These are phyloP conservation scores for Chlorella variabilis DNA, from an alignment of 163 green algal genomes.

Conservation along the genomic window DNA sequence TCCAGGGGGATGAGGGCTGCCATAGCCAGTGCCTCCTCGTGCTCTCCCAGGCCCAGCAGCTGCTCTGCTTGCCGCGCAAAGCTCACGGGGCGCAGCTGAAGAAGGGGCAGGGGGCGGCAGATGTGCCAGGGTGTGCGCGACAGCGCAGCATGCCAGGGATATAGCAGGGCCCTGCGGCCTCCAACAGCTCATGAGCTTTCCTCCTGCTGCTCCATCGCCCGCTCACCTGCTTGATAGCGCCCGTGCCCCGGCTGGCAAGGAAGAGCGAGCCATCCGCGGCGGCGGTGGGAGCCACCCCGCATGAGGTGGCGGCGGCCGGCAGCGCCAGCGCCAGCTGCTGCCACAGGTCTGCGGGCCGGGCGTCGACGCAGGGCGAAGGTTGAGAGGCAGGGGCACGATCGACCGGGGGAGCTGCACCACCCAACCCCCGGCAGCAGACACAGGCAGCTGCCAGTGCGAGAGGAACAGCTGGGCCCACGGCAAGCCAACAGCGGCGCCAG, in stretches of 20 bases:
- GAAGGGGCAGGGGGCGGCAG: no score
- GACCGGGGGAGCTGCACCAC: no score
- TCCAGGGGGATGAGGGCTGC: conserved; percentile 49
- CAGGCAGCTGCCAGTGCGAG: not conserved
- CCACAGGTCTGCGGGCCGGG: conserved; percentile 1
- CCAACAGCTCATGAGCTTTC: no score
- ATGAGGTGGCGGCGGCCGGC: not conserved
- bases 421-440: not conserved
- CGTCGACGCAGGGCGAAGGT: not conserved
- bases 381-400: no score
- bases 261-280: conserved; percentile 42
- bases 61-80: conserved; percentile 56
- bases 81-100: conserved; percentile 22
- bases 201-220: conserved; percentile 4
- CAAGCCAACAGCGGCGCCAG: no score
- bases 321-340: conserved; percentile 17
- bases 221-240: conserved; percentile 40
- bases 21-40: conserved; percentile 66
- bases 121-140: no score
- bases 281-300: not conserved
- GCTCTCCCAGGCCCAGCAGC: conserved; percentile 64
- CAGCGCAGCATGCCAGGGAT: no score
- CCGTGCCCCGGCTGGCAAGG: conserved; percentile 17
- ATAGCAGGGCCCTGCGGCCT: no score
- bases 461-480: not conserved